Base-by-base conservation (phyloP, 805 yeast genomes). In the Kluyveromyces aestuarii region DNA sequence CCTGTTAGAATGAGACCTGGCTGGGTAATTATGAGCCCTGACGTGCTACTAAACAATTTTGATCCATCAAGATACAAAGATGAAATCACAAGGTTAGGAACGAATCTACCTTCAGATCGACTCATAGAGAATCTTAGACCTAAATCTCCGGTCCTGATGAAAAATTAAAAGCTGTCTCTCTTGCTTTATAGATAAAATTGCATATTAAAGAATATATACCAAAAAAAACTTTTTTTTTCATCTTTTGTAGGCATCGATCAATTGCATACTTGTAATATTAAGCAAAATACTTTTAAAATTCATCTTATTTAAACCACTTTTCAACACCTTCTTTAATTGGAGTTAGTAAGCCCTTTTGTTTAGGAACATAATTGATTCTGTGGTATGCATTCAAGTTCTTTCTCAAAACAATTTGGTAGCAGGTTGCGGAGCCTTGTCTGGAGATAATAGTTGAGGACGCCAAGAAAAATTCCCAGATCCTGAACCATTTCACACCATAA, bases 341-440 rank as follows among this genome's bases (percentile, higher is more conserved):
- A 45, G 75, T 73, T 56, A 75, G 73, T 51, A 87, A 70, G 48
- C 95, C 96, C 59, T 77, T 77, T 75, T 88, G 96, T 50, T 67
- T 66, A 46, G 95, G 91, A 63, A 86, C 72, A 63, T 84, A 86
- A 65, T 86, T 85, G 56, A 87, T 73, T 69, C 96, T 81, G 68
- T 87, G 91, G 67, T 83, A 82, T 49, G 87, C 72, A 71, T 88
- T 89, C 63, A 88, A 63, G 71, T 88, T 89, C 81, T 88, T 88
- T 76, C 96, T 83, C 75, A 88, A 75, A 45, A 85, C 84, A 66
- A 88, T 84, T 74, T 88, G 96, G 74, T 78, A 89, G 70, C 96
- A 87, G 48, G 95, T 80, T 40, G 96, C 95, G 59, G 90, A 80
- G 59, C 96, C 96, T 74, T 88, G 95, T 77, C 96, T 86, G 14